A percentile compares a stretch with the other conserved stretches of the same genome.
phyloP scores from a whole-genome alignment of 1,284 basidiomycete genomes.

The Mycosarcoma maydis region DNA sequence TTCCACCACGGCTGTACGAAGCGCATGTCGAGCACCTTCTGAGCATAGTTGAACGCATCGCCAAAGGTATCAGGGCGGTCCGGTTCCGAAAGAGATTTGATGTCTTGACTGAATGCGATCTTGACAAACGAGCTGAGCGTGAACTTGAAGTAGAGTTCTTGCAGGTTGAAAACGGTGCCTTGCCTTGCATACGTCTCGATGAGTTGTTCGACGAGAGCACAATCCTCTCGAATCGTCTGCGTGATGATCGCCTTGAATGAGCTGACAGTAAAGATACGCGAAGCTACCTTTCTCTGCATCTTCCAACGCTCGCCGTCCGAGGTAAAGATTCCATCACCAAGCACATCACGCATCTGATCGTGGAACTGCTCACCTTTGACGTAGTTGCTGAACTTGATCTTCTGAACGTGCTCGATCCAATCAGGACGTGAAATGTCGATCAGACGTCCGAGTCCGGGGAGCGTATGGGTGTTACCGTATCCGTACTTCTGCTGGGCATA shows the following conservation, averaged over 20 bases:
- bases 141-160: slow-evolving; percentile 23
- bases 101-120: slow-evolving; percentile 23
- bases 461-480: slow-evolving; percentile 5
- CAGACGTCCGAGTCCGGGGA: slow-evolving; percentile 9
- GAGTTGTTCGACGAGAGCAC: neutral
- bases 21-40: slow-evolving; percentile 12
- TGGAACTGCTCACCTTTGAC: slow-evolving; percentile 10
- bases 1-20: slow-evolving; percentile 27
- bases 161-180: slow-evolving; percentile 9
- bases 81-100: slow-evolving; percentile 2
- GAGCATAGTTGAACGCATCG: slow-evolving; percentile 21
- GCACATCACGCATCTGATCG: slow-evolving; percentile 13
- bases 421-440: slow-evolving; percentile 20
- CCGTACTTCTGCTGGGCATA: slow-evolving; percentile 1
- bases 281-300: slow-evolving; percentile 21
- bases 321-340: slow-evolving; percentile 30
- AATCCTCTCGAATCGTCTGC: slow-evolving; percentile 7
- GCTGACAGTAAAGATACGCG: slow-evolving; percentile 14
- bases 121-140: slow-evolving; percentile 23
- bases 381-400: slow-evolving; percentile 21
- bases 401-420: slow-evolving; percentile 30
- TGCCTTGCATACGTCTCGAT: slow-evolving; percentile 2
- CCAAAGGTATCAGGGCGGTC: slow-evolving; percentile 6
- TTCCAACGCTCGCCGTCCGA: slow-evolving; percentile 20
- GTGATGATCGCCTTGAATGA: slow-evolving; percentile 17